Percentiles rank a stretch among this genome's conserved stretches.
Evolutionary conservation across 2,329 filamentous ascomycete genomes (phyloP).

Genomic region (Ophiognomonia clavigignenti-juglandacearum): DNA sequence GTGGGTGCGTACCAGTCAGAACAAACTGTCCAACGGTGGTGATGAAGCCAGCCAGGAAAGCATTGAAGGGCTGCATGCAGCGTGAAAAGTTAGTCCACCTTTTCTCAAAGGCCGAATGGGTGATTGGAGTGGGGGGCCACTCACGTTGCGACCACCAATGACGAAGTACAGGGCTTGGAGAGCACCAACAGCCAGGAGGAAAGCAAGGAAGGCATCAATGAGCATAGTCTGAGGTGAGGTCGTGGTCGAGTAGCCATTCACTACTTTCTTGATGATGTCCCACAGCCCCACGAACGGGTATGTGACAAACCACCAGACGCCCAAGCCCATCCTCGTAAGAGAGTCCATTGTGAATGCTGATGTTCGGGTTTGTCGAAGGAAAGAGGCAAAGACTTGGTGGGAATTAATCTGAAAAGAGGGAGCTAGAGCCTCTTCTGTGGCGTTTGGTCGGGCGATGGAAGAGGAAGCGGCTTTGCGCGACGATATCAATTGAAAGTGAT

Average conservation of each 20-base stretch:
- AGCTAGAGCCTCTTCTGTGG: neutral
- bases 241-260: conserved; percentile 70
- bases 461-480: conserved; percentile 11
- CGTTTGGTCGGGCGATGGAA: too few relatives aligned
- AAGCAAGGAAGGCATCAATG: conserved; percentile 84
- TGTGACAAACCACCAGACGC: too few relatives aligned
- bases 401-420: neutral
- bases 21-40: conserved; percentile 97
- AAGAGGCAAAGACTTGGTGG: too few relatives aligned
- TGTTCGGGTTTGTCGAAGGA: too few relatives aligned
- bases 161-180: conserved; percentile 93
- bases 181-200: conserved; percentile 78
- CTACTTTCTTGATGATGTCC: conserved; percentile 44
- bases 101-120: too few relatives aligned
- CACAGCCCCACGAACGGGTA: too few relatives aligned
- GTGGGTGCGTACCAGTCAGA: conserved; percentile 77
- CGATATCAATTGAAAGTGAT: neutral
- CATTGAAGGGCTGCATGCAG: conserved; percentile 83
- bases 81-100: conserved; percentile 19
- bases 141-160: conserved; percentile 81
- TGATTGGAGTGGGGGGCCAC: conserved; percentile 31
- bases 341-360: too few relatives aligned
- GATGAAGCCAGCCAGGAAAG: conserved; percentile 91
- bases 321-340: too few relatives aligned
- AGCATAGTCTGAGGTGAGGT: conserved; percentile 91